Percentiles rank a stretch among this genome's conserved stretches.
Evolutionary conservation across 257 asterid genomes (phyloP).

Genomic region (Ligustrum vulgare): DNA sequence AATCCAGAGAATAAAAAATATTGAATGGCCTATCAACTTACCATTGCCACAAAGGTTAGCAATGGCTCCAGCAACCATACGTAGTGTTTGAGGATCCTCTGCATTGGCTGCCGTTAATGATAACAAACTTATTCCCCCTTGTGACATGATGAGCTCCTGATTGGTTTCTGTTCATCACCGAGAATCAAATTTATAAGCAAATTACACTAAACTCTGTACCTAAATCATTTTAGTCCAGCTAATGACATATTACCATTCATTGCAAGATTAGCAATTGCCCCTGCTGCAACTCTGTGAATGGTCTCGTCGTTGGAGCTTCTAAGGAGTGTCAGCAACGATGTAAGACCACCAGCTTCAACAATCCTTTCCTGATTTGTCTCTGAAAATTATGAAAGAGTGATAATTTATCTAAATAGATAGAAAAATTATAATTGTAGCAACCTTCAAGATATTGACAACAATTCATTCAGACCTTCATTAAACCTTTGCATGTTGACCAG

Average conservation of each 20-base stretch:
- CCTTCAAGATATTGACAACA: background rate
- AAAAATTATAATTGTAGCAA: background rate
- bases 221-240: background rate
- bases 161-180: conserved; percentile 57
- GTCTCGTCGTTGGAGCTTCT: conserved; percentile 68
- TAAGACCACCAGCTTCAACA: conserved; percentile 85
- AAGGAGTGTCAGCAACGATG: conserved; percentile 69
- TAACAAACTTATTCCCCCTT: conserved; percentile 72
- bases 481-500: background rate
- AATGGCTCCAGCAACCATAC: conserved; percentile 90
- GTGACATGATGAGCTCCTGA: conserved; percentile 80
- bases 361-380: conserved; percentile 83
- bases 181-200: conserved; percentile 21
- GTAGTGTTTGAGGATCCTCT: conserved; percentile 87
- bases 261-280: conserved; percentile 93
- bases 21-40: conserved; percentile 21
- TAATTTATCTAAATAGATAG: background rate
- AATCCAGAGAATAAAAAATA: background rate
- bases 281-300: conserved; percentile 85
- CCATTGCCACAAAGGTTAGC: conserved; percentile 95
- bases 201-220: background rate
- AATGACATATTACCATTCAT: conserved; percentile 64
- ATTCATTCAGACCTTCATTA: background rate
- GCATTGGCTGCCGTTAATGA: conserved; percentile 68
- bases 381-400: conserved; percentile 29